A percentile compares a stretch with the other conserved stretches of the same genome.
phyloP scores from a whole-genome alignment of 768 basidiomycete species.

The Suillus alpinus region DNA sequence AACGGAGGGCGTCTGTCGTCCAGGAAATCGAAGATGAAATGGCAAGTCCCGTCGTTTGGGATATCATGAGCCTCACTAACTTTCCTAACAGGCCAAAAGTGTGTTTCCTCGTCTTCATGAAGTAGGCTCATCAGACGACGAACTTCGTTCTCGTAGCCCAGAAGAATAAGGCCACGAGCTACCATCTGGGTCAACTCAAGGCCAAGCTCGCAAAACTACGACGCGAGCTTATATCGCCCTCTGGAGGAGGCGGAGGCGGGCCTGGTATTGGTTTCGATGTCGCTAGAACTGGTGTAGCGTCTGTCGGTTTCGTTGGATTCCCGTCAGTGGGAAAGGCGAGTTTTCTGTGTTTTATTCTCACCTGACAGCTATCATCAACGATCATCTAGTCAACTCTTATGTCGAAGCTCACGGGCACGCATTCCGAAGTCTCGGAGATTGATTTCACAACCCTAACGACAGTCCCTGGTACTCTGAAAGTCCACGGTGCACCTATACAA shows the following conservation, averaged over 20 bases:
- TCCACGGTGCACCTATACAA: slow-evolving; percentile 95
- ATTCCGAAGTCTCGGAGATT: slow-evolving; percentile 93
- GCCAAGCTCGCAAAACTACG: slow-evolving; percentile 97
- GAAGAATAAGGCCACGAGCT: slow-evolving; percentile 95
- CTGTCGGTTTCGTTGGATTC: slow-evolving; percentile 90
- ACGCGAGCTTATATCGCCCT: slow-evolving; percentile 84
- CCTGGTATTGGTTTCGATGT: slow-evolving; percentile 96
- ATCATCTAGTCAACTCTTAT: slow-evolving; percentile 76
- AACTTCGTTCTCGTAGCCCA: slow-evolving; percentile 55
- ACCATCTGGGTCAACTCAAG: slow-evolving; percentile 94
- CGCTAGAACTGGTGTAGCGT: slow-evolving; percentile 94
- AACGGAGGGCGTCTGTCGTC: slow-evolving; percentile 8
- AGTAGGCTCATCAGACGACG: slow-evolving; percentile 10
- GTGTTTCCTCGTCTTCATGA: slow-evolving; percentile 28
- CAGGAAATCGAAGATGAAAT: slow-evolving; percentile 97
- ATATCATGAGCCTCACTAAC: neutral
- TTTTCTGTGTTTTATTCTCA: slow-evolving; percentile 3
- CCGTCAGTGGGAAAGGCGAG: slow-evolving; percentile 92
- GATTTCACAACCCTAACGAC: slow-evolving; percentile 97
- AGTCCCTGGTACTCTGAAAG: slow-evolving; percentile 90
- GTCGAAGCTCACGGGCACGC: slow-evolving; percentile 95
- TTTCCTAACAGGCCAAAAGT: slow-evolving; percentile 68
- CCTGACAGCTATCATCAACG: slow-evolving; percentile 5
- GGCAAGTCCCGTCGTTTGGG: slow-evolving; percentile 47
- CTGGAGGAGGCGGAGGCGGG: slow-evolving; percentile 80